Percentiles rank a stretch among this genome's conserved stretches.
phyloP scores from a whole-genome alignment of 495 filamentous ascomycete species.

The Hypoxylon trugodes region DNA sequence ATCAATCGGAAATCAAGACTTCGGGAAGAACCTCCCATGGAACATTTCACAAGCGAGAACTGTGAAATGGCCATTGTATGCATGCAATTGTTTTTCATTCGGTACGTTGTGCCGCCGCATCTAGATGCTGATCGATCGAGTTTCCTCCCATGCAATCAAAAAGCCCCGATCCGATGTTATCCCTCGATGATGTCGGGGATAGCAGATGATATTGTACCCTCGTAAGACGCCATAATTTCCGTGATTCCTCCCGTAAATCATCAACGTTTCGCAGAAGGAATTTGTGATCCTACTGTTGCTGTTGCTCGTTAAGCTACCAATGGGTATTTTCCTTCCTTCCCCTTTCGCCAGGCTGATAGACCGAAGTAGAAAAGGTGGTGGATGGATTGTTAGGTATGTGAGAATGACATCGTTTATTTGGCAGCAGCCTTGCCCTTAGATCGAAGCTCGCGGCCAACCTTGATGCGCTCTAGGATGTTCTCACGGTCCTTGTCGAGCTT shows the following conservation, averaged over 20 bases:
- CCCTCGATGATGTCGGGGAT: conserved; percentile 27
- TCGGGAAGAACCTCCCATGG: conserved; percentile 71
- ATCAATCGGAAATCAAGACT: conserved; percentile 46
- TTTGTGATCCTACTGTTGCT: conserved; percentile 22
- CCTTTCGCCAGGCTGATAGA: conserved; percentile 38
- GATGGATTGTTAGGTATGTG: not conserved
- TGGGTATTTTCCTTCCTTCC: conserved; percentile 44
- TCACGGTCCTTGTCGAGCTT: conserved; percentile 99
- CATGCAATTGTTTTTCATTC: conserved; percentile 52
- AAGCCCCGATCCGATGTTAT: conserved; percentile 18
- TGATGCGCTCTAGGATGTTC: conserved; percentile 86
- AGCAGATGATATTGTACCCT: conserved; percentile 20
- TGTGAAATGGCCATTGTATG: conserved; percentile 70
- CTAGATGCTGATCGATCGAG: conserved; percentile 43
- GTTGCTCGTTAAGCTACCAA: conserved; percentile 35
- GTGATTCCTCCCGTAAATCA: conserved; percentile 31
- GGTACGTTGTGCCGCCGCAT: conserved; percentile 30
- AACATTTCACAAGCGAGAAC: conserved; percentile 66
- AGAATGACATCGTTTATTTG: conserved; percentile 35
- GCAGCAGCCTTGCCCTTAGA: conserved; percentile 60
- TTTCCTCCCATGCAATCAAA: conserved; percentile 34
- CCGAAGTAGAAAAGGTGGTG: conserved; percentile 19
- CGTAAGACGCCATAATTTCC: conserved; percentile 44
- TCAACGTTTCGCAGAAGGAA: conserved; percentile 23
- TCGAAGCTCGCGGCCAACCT: conserved; percentile 75